Base-by-base conservation (phyloP, 2,329 filamentous ascomycete genomes). In the Fusarium sp. region DNA sequence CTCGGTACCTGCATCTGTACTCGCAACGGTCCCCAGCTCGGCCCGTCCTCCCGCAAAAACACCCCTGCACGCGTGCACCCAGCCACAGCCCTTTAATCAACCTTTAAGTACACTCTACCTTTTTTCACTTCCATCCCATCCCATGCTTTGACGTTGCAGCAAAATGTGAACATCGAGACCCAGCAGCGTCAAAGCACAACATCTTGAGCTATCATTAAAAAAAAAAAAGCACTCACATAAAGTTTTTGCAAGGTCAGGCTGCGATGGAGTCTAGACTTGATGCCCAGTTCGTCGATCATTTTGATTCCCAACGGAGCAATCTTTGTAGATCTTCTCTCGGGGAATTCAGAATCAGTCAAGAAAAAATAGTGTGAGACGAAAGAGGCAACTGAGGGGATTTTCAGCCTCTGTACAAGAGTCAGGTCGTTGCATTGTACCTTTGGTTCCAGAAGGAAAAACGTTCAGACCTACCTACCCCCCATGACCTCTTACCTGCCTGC, bases 261-360 rank as follows among this genome's bases (percentile, higher is more conserved):
- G 29, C 54, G 34, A 57, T 58, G 31, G 50, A 38, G 60, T 61
- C 45, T 56, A 34, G 64, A 74, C 37, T 74, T 66, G 47, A 65
- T 74, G 71, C 71, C 71, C 71, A 74, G 71, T 72, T 59, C 74
- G 71, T 66, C 71, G 71, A 74, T 74, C 64, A 60, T 18, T 59
- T 50, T 50, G 9, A 24, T 29, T 40, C 22, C 24, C 29, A 64
- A 50, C 58, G 38, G 38, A 24, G 9, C 10, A 20, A 45, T 31
- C 14, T 42, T n/a, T 61, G 38, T 31, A n/a, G 58, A 45, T 42
- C 58, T 42, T 42, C n/a, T 35, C 31, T 58, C 47, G 47, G 47
- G 24, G 24, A 52, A 52, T 52, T 52, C 24, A 52, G 47, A n/a
- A 29, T 52, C 24, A 13, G 24, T 52, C 24, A 29, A 10, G 3